Evolutionary conservation across 2,329 filamentous ascomycete genomes (phyloP), one percentile per base, ranked within the genome.

Genomic region (Chrysosporium keratinophilum): DNA sequence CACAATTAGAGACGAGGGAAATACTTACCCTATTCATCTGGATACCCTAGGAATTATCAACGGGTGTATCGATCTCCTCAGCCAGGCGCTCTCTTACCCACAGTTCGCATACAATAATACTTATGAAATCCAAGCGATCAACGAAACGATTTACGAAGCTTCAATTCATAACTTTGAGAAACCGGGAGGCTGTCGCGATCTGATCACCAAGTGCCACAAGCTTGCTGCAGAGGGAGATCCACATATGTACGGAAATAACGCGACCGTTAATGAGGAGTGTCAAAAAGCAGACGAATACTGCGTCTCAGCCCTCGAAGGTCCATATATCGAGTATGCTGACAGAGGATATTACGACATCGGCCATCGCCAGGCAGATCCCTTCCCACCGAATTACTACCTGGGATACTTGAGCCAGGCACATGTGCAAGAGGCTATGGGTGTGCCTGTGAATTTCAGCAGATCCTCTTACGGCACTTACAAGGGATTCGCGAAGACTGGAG

Each of bases 61-160:
- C 64, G 85, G 84, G 11, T 80, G 83, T 58, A 72, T 88, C 35
- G 86, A 89, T 62, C 74, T 78, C 59, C 65, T 81, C 31, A 73
- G 81, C 0, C 82, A 88, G 50, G 59, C 59, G 5, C 63, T 62
- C 1, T 70, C 63, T 45, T 73, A 72, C 54, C 69, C 70, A 1
- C 63, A 66, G 23, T 71, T 70, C 47, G 70, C 71, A 4, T 69
- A 66, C 48, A 62, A 66, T 23, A 74, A 74, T 54, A 71, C 82
- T 0, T 89, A 86, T 63, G 79, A 76, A 7, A 76, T 85, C 54
- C 63, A 78, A 57, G 73, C 77, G 1, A 76, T 86, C 40, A 56
- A 58, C 44, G 50, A 54, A 14, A 50, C 51, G 9, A 37, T 47
- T 5, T 54, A 45, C 43, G 43, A 56, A 2, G 37, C 23, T 20